These are phyloP conservation scores for Mucor irregularis DNA, from an alignment of 371 early-diverging fungal genomes.

Conservation along the genomic window DNA sequence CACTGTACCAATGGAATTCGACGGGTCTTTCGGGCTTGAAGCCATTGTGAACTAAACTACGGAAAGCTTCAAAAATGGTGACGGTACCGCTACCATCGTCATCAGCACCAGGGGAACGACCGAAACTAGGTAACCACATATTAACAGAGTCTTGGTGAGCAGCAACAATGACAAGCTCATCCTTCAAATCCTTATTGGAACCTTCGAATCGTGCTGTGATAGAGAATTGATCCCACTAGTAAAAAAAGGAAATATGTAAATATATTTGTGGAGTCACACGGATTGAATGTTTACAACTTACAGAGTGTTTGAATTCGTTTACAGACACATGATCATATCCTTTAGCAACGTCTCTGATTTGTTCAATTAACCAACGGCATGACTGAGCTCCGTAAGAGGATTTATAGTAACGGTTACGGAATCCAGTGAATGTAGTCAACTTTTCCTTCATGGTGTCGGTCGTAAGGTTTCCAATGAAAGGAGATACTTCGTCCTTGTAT, in stretches of 20 bases:
- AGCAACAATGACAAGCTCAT: conserved; percentile 78
- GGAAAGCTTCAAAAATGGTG: conserved; percentile 87
- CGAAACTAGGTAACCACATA: conserved; percentile 80
- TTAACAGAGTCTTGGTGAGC: conserved; percentile 95
- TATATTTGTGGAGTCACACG: too few species aligned
- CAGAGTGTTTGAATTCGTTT: conserved; percentile 68
- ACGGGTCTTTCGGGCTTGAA: conserved; percentile 82
- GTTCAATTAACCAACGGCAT: conserved; percentile 74
- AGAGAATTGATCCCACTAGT: conserved; percentile 52
- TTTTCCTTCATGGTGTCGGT: conserved; percentile 62
- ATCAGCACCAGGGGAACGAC: conserved; percentile 85
- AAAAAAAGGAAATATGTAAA: not conserved
- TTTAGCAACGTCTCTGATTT: conserved; percentile 54
- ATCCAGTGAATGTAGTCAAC: conserved; percentile 72
- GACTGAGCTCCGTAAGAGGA: conserved; percentile 71
- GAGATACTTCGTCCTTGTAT: conserved; percentile 56
- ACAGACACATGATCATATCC: conserved; percentile 65
- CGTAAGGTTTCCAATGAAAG: conserved; percentile 60
- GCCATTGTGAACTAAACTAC: conserved; percentile 63
- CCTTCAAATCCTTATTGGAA: conserved; percentile 41
- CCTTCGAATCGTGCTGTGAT: conserved; percentile 73
- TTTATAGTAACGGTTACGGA: conserved; percentile 91
- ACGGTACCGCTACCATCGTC: conserved; percentile 92
- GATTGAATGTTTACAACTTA: too few species aligned
- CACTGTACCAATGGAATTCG: conserved; percentile 96